Evolutionary conservation across 257 asterid genomes (phyloP).

Genomic region (Scutellaria barbata): DNA sequence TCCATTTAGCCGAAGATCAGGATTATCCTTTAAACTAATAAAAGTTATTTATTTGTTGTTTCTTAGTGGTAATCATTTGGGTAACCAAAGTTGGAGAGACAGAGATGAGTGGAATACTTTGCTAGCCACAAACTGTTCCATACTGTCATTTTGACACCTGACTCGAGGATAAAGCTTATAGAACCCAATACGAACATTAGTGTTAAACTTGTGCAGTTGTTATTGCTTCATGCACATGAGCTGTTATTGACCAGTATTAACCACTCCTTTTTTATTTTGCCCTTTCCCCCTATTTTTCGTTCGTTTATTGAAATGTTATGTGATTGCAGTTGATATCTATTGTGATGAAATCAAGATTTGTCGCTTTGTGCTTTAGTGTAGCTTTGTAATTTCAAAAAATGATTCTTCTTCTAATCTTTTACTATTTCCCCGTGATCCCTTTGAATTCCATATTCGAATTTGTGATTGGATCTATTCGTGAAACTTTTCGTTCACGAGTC

Average conservation of each 20-base stretch:
- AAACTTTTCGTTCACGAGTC: conserved; percentile 30
- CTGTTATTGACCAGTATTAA: neutral
- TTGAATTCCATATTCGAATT: neutral
- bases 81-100: conserved; percentile 25
- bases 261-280: neutral
- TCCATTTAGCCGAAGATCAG: conserved; percentile 23
- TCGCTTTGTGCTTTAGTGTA: conserved; percentile 20
- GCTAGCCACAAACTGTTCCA: conserved; percentile 24
- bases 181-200: conserved; percentile 23
- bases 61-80: conserved; percentile 7
- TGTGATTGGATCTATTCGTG: neutral
- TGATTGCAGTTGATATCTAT: neutral
- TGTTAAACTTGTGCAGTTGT: conserved; percentile 14
- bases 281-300: neutral
- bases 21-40: conserved; percentile 31
- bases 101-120: conserved; percentile 39
- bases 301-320: conserved; percentile 6
- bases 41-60: conserved; percentile 12
- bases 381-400: neutral
- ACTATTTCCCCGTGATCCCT: conserved; percentile 14
- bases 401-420: too few relatives aligned
- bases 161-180: conserved; percentile 10
- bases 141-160: conserved; percentile 18
- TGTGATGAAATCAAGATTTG: neutral
- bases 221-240: neutral